Evolutionary conservation across 495 filamentous ascomycete genomes (phyloP).

Genomic region (Aspergillus funiculosus): DNA sequence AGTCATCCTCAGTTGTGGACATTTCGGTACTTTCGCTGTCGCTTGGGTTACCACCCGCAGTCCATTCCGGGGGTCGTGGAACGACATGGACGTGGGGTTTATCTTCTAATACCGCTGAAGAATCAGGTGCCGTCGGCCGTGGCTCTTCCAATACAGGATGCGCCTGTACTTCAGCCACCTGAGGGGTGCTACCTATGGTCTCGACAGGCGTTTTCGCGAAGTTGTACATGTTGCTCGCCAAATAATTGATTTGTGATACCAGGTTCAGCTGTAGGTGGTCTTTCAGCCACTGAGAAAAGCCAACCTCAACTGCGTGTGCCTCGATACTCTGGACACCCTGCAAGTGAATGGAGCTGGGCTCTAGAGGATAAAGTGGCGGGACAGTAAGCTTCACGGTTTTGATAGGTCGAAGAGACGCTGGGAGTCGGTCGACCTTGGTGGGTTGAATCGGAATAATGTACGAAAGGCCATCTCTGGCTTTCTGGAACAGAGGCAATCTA

Average conservation of each 20-base stretch:
- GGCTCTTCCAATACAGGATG: conserved; percentile 13
- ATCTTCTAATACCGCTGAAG: conserved; percentile 29
- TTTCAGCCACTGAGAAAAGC: conserved; percentile 55
- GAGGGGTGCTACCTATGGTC: conserved; percentile 22
- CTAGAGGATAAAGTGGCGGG: conserved; percentile 66
- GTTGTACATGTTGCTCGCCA: conserved; percentile 66
- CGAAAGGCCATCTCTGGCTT: conserved; percentile 60
- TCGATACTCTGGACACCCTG: conserved; percentile 56
- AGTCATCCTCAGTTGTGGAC: conserved; percentile 40
- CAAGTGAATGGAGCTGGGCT: conserved; percentile 60
- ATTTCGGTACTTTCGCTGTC: conserved; percentile 32
- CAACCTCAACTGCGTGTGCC: conserved; percentile 54
- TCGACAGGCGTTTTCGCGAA: conserved; percentile 52
- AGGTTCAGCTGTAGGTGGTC: conserved; percentile 57
- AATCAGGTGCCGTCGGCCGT: neutral
- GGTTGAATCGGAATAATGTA: conserved; percentile 72
- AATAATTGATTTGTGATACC: conserved; percentile 70
- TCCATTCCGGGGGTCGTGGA: conserved; percentile 80
- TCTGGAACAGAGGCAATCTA: conserved; percentile 60
- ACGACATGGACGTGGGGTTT: conserved; percentile 68
- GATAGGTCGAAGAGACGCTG: conserved; percentile 54
- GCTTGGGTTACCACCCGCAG: conserved; percentile 35
- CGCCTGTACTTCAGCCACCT: conserved; percentile 5
- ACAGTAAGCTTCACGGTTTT: conserved; percentile 64
- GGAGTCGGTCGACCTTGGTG: conserved; percentile 54